Evolutionary conservation across 805 yeast genomes (phyloP).

Genomic region (Pichia scutulata): DNA sequence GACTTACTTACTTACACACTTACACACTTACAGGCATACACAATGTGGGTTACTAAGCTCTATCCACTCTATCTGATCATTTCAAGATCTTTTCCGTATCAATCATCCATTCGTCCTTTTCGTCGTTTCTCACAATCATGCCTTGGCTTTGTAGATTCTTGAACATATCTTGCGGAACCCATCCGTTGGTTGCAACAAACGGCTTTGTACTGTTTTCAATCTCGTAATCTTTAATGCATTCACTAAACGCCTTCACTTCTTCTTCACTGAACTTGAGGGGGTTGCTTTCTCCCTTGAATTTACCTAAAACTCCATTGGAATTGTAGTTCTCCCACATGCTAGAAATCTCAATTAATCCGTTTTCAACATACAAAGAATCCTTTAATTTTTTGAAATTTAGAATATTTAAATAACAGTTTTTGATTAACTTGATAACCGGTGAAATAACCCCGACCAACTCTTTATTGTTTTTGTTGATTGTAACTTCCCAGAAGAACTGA

Average conservation of each 20-base stretch:
- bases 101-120: constrained; percentile 33
- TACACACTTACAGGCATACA: too few species aligned
- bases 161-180: constrained; percentile 95
- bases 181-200: constrained; percentile 85
- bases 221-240: constrained; percentile 59
- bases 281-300: constrained; percentile 28
- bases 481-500: constrained; percentile 80
- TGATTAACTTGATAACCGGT: constrained; percentile 67
- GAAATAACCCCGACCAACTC: constrained; percentile 75
- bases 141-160: constrained; percentile 62
- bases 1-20: too few species aligned
- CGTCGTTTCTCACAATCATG: constrained; percentile 47
- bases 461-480: constrained; percentile 55
- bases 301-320: constrained; percentile 47
- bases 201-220: constrained; percentile 62
- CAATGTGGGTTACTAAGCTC: too few species aligned
- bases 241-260: constrained; percentile 50
- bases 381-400: constrained; percentile 48
- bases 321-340: constrained; percentile 64
- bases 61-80: too few species aligned
- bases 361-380: constrained; percentile 60
- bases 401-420: constrained; percentile 55
- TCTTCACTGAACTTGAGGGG: constrained; percentile 58
- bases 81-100: constrained; percentile 23
- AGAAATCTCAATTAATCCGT: constrained; percentile 55